A percentile compares a stretch with the other conserved stretches of the same genome.
Conservation (phyloP, 78 protist genomes). For the Andalucia godoyi region DNA sequence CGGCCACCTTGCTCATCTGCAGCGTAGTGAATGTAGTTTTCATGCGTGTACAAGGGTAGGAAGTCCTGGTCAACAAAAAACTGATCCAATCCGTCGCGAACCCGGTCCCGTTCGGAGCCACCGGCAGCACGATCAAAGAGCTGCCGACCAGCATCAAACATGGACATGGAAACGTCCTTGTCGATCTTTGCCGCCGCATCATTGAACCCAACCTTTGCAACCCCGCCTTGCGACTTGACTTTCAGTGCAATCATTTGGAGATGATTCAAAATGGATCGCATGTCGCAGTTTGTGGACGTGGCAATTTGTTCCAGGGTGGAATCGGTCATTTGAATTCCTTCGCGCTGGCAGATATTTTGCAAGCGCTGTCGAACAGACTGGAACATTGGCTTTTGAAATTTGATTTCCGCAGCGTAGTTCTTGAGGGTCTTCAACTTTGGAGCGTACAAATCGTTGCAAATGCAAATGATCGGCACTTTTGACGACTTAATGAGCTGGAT, state of each 20-base stretch:
- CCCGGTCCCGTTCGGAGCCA: background rate
- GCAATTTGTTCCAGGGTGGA: conserved; percentile 8
- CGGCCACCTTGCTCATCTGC: background rate
- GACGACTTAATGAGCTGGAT: conserved; percentile 33
- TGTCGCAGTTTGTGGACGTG: conserved; percentile 11
- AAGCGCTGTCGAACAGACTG: background rate
- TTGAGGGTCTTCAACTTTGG: conserved; percentile 53
- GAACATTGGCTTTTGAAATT: conserved; percentile 34
- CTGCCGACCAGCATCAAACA: no score
- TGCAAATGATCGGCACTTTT: conserved; percentile 87
- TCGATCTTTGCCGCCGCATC: no score
- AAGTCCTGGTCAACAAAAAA: no score
- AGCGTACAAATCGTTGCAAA: conserved; percentile 78
- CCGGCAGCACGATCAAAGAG: background rate
- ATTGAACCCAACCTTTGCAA: no score
- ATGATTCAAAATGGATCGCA: conserved; percentile 34
- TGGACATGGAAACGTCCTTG: no score
- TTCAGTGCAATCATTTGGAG: conserved; percentile 36
- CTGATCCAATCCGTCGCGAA: background rate
- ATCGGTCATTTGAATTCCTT: background rate
- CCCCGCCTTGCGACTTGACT: no score
- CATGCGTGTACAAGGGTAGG: conserved; percentile 3
- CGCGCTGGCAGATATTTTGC: background rate
- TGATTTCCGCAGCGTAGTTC: conserved; percentile 58
- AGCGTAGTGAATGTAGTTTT: background rate